phyloP scores from a whole-genome alignment of 345 rosid genomes.

The Kernera saxatilis region DNA sequence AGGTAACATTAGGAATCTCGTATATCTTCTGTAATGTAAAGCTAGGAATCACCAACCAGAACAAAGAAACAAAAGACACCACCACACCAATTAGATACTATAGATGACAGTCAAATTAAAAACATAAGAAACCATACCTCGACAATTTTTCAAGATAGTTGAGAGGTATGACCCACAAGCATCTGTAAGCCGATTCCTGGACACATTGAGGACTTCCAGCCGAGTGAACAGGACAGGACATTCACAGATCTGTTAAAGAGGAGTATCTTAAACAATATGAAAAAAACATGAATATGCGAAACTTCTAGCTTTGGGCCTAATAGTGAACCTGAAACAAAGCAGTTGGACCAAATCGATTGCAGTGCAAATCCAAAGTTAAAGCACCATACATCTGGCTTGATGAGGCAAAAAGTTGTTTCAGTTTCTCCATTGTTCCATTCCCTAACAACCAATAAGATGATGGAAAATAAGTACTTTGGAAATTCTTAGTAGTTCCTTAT shows the following conservation, averaged over 20 bases:
- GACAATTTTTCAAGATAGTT: constrained; percentile 74
- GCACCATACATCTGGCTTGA: constrained; percentile 75
- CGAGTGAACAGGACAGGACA: constrained; percentile 78
- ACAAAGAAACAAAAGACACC: constrained; percentile 2
- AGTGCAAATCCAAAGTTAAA: constrained; percentile 86
- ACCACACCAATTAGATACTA: background rate
- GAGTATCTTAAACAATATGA: constrained; percentile 18
- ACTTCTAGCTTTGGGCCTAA: constrained; percentile 14
- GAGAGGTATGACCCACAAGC: constrained; percentile 93
- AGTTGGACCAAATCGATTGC: constrained; percentile 92
- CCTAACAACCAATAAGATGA: constrained; percentile 48
- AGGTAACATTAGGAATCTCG: background rate
- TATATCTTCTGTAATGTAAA: no score
- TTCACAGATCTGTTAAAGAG: constrained; percentile 71
- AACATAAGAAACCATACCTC: constrained; percentile 39
- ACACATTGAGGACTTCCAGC: constrained; percentile 83
- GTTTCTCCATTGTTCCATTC: constrained; percentile 92
- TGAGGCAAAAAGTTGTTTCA: constrained; percentile 58
- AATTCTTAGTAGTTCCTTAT: background rate
- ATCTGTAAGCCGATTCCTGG: constrained; percentile 95
- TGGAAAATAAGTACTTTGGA: background rate
- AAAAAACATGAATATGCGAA: background rate
- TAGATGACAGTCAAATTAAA: background rate
- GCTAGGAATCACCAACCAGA: no score
- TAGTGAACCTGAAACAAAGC: constrained; percentile 80